Evolutionary conservation across 2,329 filamentous ascomycete genomes (phyloP).

Genomic region (Malbranchea cinnamomea): DNA sequence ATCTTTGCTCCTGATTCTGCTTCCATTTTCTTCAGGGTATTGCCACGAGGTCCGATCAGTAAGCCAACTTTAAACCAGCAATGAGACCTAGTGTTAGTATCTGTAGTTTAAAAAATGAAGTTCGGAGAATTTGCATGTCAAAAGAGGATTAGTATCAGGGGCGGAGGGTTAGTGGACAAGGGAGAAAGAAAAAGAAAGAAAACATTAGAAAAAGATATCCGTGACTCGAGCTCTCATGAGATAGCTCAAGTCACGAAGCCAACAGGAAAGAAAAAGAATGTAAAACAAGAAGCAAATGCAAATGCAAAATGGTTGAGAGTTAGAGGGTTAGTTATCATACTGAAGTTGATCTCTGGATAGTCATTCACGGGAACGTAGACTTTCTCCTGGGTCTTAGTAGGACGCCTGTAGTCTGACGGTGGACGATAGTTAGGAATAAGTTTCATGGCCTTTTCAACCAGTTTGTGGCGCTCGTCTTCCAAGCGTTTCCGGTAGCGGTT

Average conservation of each 20-base stretch:
- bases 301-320: constrained; percentile 49
- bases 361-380: constrained; percentile 99
- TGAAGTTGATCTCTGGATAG: constrained; percentile 99
- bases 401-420: constrained; percentile 93
- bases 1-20: constrained; percentile 95
- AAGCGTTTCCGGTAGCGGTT: constrained; percentile 96
- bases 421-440: constrained; percentile 99
- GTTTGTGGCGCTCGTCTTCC: constrained; percentile 96
- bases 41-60: constrained; percentile 99
- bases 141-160: constrained; percentile 8
- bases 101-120: constrained; percentile 23
- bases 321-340: constrained; percentile 99
- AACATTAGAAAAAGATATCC: constrained; percentile 28
- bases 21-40: constrained; percentile 99
- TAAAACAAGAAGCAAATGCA: constrained; percentile 23
- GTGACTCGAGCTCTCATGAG: constrained; percentile 5
- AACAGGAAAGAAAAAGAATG: constrained; percentile 29
- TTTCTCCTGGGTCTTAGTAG: constrained; percentile 99
- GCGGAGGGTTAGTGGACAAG: constrained; percentile 13
- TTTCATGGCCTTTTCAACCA: constrained; percentile 99
- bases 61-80: constrained; percentile 83
- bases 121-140: constrained; percentile 14
- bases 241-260: constrained; percentile 16
- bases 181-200: constrained; percentile 15
- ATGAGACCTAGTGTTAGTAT: constrained; percentile 80